Evolutionary conservation across 106 monocot genomes (phyloP), one percentile per base, ranked within the genome.

Genomic region (Phalaenopsis equestris): DNA sequence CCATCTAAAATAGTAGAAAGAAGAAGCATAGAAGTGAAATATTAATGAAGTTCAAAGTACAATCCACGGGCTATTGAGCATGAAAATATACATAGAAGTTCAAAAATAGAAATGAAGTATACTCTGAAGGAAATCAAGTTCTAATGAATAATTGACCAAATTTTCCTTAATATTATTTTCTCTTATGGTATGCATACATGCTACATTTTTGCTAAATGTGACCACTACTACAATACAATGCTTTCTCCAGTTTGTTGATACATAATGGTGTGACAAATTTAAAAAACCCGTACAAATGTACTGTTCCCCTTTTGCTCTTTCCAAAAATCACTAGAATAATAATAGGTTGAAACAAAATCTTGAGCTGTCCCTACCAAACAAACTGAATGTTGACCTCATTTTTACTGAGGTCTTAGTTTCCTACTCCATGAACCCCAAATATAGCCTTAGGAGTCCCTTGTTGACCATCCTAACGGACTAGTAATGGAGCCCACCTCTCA

Each of bases 1-100:
- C 94, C 96, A 97, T 90, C 96, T 93, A 75, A 14, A 57, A 82
- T 74, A 74, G 14, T n/a, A 80, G 18, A 23, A 77, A 41, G 19
- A 43, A 56, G 12, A 47, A 41, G 52, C 74, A 74, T 19, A 18
- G 8, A 74, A 45, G 8, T 70, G 12, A 45, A 73, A 74, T 3
- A 19, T 42, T 73, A 73, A 42, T 73, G 15, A 14, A 42, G 6
- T 42, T 41, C 41, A 18, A 73, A 73, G 42, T 73, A 73, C 73
- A 74, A 19, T 3, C 42, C 10, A 74, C 12, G n/a, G 7, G 37
- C 8, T 9, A 19, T n/a, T 41, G 43, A 74, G 16, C 17, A 74
- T 6, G 6, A 74, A 6, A 42, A 45, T 42, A 74, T 1, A 18
- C 8, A 74, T 72, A 42, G 7, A 12, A 45, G n/a, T 19, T 21